Evolutionary conservation across 305 asterid species (phyloP).

Genomic region (Fraxinus dipetala): DNA sequence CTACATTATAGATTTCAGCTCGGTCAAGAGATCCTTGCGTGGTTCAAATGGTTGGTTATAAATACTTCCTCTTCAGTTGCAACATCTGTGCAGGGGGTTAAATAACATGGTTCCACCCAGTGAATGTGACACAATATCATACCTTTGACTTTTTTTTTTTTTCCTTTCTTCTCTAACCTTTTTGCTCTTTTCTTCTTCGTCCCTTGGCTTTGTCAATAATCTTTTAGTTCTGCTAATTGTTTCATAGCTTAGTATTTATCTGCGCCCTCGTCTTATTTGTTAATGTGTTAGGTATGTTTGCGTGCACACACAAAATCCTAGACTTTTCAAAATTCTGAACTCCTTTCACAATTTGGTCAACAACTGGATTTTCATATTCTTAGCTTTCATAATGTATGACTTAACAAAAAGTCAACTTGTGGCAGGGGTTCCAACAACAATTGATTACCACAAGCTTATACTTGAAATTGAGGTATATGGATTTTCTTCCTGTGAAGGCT

Average conservation of each 20-base stretch:
- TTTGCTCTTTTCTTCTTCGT: neutral
- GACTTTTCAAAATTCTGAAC: neutral
- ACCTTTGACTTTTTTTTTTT: neutral
- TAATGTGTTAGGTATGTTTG: neutral
- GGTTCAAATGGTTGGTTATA: neutral
- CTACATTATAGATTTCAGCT: neutral
- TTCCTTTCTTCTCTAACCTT: neutral
- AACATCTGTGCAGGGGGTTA: neutral
- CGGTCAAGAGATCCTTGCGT: neutral
- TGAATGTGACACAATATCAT: neutral
- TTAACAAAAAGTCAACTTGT: neutral
- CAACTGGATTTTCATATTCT: neutral
- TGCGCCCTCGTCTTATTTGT: neutral
- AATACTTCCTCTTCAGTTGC: neutral
- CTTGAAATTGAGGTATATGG: conserved; percentile 80
- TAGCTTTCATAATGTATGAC: neutral
- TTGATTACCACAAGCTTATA: conserved; percentile 96
- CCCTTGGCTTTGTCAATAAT: neutral
- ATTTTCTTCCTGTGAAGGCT: neutral
- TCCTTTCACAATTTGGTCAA: neutral
- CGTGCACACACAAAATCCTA: neutral
- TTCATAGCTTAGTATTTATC: neutral
- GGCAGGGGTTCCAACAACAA: conserved; percentile 95
- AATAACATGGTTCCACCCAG: neutral
- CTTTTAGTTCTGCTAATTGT: neutral